These are phyloP conservation scores for Umbilicus rupestris DNA, from an alignment of 164 flowering plant genomes.

Conservation along the genomic window DNA sequence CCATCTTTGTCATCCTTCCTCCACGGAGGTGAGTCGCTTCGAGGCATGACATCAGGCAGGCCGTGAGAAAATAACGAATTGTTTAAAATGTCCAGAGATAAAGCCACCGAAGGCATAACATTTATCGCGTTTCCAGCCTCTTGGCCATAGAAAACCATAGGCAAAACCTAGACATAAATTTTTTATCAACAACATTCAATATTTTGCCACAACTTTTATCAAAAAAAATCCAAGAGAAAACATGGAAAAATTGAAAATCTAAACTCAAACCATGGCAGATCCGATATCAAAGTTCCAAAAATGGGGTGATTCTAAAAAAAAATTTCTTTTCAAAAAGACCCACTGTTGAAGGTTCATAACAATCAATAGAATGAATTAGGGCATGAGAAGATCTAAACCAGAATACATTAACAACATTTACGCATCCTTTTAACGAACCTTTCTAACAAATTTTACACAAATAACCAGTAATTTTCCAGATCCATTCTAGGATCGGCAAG, in stretches of 20 bases:
- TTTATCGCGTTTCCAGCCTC: slow-evolving; percentile 37
- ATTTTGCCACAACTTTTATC: background rate
- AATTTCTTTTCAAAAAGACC: background rate
- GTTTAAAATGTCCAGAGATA: slow-evolving; percentile 38
- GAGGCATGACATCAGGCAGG: slow-evolving; percentile 18
- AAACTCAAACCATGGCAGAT: no score
- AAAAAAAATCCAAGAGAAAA: no score
- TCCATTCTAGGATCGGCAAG: no score
- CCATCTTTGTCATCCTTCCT: slow-evolving; percentile 90
- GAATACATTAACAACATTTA: background rate
- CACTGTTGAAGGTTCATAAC: background rate
- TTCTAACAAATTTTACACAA: background rate
- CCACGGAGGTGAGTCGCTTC: slow-evolving; percentile 75
- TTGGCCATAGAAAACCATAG: slow-evolving; percentile 45
- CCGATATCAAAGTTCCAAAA: no score
- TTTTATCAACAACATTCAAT: background rate
- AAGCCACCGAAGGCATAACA: slow-evolving; percentile 27
- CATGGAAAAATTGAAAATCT: background rate
- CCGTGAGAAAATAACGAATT: background rate
- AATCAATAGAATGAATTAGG: background rate
- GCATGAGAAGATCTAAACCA: background rate
- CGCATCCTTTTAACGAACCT: no score
- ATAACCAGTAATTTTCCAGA: no score
- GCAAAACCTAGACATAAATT: slow-evolving; percentile 38
- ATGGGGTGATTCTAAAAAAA: no score